Percentiles rank a stretch among this genome's conserved stretches.
Conservation (phyloP, 2,329 filamentous ascomycete genomes). For the Aspergillus pseudoterreus region DNA sequence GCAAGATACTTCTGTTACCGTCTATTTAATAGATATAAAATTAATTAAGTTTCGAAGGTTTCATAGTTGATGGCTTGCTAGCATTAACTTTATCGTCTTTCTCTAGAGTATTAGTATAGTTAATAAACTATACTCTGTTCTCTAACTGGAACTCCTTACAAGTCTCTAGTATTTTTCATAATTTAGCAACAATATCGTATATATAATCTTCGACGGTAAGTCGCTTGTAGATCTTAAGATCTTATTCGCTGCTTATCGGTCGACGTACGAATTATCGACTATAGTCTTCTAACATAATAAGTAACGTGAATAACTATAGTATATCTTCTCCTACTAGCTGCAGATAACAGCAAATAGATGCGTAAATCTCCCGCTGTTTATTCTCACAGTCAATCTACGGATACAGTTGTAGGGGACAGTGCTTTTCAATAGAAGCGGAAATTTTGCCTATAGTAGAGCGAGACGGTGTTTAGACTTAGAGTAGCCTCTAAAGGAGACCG, state of each 20-base stretch:
- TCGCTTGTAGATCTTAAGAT: conserved; percentile 26
- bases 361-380: conserved; percentile 10
- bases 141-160: conserved; percentile 20
- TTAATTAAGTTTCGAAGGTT: conserved; percentile 16
- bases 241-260: conserved; percentile 25
- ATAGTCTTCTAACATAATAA: conserved; percentile 16
- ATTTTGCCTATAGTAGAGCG: conserved; percentile 11
- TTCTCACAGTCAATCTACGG: conserved; percentile 9
- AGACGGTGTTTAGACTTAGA: conserved; percentile 8
- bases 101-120: conserved; percentile 14
- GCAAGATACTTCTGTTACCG: conserved; percentile 4
- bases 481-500: conserved; percentile 5
- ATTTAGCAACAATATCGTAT: conserved; percentile 23
- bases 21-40: conserved; percentile 19
- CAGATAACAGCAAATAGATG: conserved; percentile 10
- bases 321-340: conserved; percentile 1
- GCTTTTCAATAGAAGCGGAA: conserved; percentile 10
- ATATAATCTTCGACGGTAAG: conserved; percentile 26
- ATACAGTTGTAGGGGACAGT: conserved; percentile 7
- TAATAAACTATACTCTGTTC: conserved; percentile 17
- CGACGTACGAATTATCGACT: conserved; percentile 14
- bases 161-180: conserved; percentile 24
- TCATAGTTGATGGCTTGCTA: conserved; percentile 1
- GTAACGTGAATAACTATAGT: conserved; percentile 6
- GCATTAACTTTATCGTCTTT: conserved; percentile 2